These are phyloP conservation scores for Neurospora sp. DNA, from an alignment of 2,329 filamentous ascomycete species.

Conservation along the genomic window DNA sequence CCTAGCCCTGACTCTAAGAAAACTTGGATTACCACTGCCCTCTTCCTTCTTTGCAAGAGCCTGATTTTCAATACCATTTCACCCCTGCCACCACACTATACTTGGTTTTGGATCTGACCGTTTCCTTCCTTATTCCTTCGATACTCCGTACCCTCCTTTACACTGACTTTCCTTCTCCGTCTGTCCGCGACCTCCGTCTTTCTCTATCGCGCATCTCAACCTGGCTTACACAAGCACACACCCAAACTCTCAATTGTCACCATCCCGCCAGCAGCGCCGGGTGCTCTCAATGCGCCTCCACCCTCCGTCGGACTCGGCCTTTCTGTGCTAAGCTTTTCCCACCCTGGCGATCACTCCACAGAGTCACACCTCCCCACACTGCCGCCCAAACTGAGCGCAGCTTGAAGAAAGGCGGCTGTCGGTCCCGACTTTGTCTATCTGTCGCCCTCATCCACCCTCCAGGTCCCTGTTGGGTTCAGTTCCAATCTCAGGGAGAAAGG, in stretches of 20 bases:
- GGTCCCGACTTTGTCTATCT: neutral
- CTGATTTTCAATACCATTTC: neutral
- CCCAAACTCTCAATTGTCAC: neutral
- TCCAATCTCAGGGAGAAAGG: neutral
- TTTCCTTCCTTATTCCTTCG: neutral
- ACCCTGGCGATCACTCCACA: slow-evolving; percentile 14
- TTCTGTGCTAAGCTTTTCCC: slow-evolving; percentile 12
- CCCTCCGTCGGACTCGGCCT: slow-evolving; percentile 4
- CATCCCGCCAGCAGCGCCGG: neutral
- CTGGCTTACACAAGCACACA: neutral
- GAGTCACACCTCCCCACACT: neutral
- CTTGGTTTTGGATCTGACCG: neutral
- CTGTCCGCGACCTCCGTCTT: neutral
- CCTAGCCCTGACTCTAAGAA: neutral
- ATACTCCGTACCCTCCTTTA: neutral
- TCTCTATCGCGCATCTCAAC: neutral
- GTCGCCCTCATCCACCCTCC: neutral
- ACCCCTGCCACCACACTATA: neutral
- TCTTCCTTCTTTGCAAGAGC: neutral
- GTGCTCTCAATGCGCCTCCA: neutral
- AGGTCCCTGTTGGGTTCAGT: neutral
- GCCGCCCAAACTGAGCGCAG: neutral
- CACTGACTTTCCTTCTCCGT: neutral
- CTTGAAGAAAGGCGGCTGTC: neutral
- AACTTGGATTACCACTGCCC: neutral